A percentile compares a stretch with the other conserved stretches of the same genome.
These are phyloP conservation scores for Pogostemon cablin DNA, from an alignment of 257 asterid species.

Conservation along the genomic window DNA sequence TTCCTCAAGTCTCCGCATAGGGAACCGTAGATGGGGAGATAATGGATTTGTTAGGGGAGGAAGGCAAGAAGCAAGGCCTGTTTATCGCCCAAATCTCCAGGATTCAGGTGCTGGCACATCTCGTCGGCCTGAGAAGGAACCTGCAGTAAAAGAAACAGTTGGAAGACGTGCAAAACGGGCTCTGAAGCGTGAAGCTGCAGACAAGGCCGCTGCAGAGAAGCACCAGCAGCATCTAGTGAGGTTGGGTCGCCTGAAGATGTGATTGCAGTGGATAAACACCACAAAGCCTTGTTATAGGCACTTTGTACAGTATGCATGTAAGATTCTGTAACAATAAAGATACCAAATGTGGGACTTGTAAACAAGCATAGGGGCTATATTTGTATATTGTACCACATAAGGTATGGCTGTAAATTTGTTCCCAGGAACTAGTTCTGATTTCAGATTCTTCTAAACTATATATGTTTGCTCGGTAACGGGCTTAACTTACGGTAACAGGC, in stretches of 20 bases:
- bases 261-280: constrained; percentile 5
- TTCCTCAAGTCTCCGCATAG: constrained; percentile 67
- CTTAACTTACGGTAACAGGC: not conserved
- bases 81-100: constrained; percentile 39
- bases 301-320: constrained; percentile 36
- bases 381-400: constrained; percentile 16
- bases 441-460: constrained; percentile 21
- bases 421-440: constrained; percentile 10
- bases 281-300: constrained; percentile 14
- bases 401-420: constrained; percentile 38
- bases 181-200: constrained; percentile 83
- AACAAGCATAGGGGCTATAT: constrained; percentile 21
- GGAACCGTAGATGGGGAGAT: constrained; percentile 92
- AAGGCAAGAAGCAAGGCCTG: constrained; percentile 80
- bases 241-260: constrained; percentile 53
- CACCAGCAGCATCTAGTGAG: constrained; percentile 71
- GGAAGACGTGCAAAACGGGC: constrained; percentile 84
- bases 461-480: not conserved
- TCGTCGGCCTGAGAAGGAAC: constrained; percentile 49
- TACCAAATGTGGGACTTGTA: constrained; percentile 2
- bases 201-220: constrained; percentile 78
- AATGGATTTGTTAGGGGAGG: constrained; percentile 91
- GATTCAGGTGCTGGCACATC: constrained; percentile 60
- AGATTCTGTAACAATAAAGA: constrained; percentile 26
- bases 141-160: constrained; percentile 40